Base-by-base conservation (phyloP, 1,284 basidiomycete genomes). In the Paramarasmius palmivorus region DNA sequence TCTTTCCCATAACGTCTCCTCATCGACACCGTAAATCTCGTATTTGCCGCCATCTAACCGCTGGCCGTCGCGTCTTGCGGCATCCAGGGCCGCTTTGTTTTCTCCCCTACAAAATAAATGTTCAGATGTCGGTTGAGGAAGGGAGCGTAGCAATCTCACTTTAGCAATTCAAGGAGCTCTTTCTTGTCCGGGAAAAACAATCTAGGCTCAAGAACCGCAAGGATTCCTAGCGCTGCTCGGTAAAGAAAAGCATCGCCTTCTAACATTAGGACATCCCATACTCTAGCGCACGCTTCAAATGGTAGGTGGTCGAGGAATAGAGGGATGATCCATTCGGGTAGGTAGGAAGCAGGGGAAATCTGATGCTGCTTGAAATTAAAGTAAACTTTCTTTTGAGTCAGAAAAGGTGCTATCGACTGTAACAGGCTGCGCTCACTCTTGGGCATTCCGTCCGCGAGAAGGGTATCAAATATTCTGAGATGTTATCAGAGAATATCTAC, bases 331-430 rank as follows among this genome's bases (percentile, higher is more conserved):
- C 93, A 97, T 57, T 85, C 83, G 1, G 79, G 82, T 15, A 94
- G 75, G 72, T 93, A 94, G 15, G 84, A 77, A 1, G 83, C 74
- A 2, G 92, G 92, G 1, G 91, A 87, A 61, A 94, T 83, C 58
- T 92, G 89, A 66, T 93, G 89, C 64, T 94, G 91, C 67, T 95
- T 95, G 73, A 95, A 95, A 73, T 96, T 96, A 71, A 95, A 95
- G 69, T 93, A 96, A 61, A 95, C 92, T 92, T 49, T 9, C 49
- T 40, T 20, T 1, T 25, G 29, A 17, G 19, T n/a, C 34, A 25
- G 29, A 32, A 6, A 12, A 32, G 12, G 29, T 46, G 50, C 57
- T 49, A 44, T 39, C 32, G 56, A 49, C 44, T 46, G 32, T 26
- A 61, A 47, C 46, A 12, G 23, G 35, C n/a, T 22, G 37, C 7